Percentiles rank a stretch among this genome's conserved stretches.
Conservation (phyloP, 2,329 filamentous ascomycete species). For the Emergomyces pasteurianus region DNA sequence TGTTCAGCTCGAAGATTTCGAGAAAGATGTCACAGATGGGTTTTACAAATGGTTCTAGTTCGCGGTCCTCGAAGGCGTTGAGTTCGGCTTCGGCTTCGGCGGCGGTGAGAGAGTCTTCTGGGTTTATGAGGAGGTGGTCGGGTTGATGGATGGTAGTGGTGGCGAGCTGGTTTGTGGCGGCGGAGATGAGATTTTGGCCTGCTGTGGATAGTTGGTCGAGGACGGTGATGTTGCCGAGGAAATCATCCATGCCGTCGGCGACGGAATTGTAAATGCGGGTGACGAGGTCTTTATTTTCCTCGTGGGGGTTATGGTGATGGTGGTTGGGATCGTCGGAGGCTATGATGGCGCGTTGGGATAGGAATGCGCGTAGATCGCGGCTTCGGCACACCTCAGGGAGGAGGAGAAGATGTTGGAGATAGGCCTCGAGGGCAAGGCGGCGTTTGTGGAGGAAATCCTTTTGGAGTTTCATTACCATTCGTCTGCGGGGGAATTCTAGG, state of each 20-base stretch:
- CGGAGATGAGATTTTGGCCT: constrained; percentile 64
- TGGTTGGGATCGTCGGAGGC: constrained; percentile 39
- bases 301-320: constrained; percentile 44
- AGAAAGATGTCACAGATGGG: constrained; percentile 97
- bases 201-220: constrained; percentile 88
- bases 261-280: constrained; percentile 93
- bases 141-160: constrained; percentile 15
- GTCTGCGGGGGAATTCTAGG: constrained; percentile 81
- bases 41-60: constrained; percentile 91
- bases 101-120: constrained; percentile 39
- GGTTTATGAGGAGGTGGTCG: constrained; percentile 33
- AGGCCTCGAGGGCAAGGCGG: constrained; percentile 69
- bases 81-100: constrained; percentile 86
- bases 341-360: constrained; percentile 75
- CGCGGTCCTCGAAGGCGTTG: constrained; percentile 80
- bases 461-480: constrained; percentile 93
- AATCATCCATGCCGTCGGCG: constrained; percentile 95
- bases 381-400: constrained; percentile 91
- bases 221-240: constrained; percentile 88
- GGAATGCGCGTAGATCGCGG: constrained; percentile 78
- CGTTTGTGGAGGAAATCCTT: constrained; percentile 91
- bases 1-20: constrained; percentile 87
- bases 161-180: constrained; percentile 39
- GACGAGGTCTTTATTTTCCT: constrained; percentile 69
- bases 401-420: constrained; percentile 67